phyloP scores from a whole-genome alignment of 306 rosid species.

The Sechiopsis laciniata region DNA sequence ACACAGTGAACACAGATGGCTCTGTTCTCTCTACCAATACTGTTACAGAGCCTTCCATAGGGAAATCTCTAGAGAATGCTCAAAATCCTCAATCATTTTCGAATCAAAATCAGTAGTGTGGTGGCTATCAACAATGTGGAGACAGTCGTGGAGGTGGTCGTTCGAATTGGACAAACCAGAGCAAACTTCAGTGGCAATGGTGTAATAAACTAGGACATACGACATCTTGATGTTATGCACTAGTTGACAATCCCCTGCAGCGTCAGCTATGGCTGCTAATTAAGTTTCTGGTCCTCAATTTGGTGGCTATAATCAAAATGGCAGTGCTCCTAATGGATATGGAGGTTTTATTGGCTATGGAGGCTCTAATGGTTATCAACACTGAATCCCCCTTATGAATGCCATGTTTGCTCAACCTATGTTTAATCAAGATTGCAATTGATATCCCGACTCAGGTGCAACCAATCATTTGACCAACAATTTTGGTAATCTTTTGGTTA shows the following conservation, averaged over 20 bases:
- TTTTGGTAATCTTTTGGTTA: too few relatives aligned
- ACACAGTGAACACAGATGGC: background rate
- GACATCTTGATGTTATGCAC: background rate
- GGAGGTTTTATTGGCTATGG: background rate
- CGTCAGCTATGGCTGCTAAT: background rate
- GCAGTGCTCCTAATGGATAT: too few relatives aligned
- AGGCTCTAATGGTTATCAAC: too few relatives aligned
- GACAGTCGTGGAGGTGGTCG: background rate
- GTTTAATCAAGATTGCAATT: background rate
- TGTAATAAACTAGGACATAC: background rate
- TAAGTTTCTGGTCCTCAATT: too few relatives aligned
- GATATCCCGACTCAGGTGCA: background rate
- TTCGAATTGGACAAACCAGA: background rate
- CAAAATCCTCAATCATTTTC: background rate
- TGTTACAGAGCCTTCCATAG: background rate
- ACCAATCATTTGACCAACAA: background rate
- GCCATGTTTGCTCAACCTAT: background rate
- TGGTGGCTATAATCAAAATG: background rate
- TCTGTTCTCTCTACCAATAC: background rate
- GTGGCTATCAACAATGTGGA: too few relatives aligned
- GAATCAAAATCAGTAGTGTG: background rate
- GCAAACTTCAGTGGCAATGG: background rate
- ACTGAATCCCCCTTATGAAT: too few relatives aligned
- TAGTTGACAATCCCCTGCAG: too few relatives aligned
- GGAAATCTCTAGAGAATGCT: too few relatives aligned